Evolutionary conservation across 2,329 filamentous ascomycete species (phyloP).

Genomic region (Alternaria sp.): DNA sequence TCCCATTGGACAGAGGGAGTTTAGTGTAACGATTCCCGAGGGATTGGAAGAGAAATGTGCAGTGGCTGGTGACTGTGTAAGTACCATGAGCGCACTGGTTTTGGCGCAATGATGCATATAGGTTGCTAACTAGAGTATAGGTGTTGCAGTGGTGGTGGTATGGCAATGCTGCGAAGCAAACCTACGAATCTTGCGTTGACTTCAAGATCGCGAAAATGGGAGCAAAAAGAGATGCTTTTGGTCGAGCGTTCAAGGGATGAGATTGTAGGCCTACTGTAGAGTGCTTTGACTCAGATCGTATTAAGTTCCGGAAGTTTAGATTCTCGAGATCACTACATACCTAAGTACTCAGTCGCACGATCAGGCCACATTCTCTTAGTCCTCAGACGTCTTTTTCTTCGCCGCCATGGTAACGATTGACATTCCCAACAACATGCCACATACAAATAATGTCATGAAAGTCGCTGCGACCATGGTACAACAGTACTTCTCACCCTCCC

Average conservation of each 20-base stretch:
- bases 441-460: slow-evolving; percentile 27
- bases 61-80: slow-evolving; percentile 56
- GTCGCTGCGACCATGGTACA: slow-evolving; percentile 36
- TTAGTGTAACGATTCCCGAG: slow-evolving; percentile 62
- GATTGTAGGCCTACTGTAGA: not conserved
- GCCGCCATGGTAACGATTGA: slow-evolving; percentile 14
- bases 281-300: not conserved
- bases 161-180: slow-evolving; percentile 63
- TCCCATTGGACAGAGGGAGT: slow-evolving; percentile 56
- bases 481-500: slow-evolving; percentile 31
- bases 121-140: slow-evolving; percentile 4
- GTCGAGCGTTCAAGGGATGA: slow-evolving; percentile 11
- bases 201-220: slow-evolving; percentile 53
- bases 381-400: not conserved
- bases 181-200: slow-evolving; percentile 69
- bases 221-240: not conserved
- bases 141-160: slow-evolving; percentile 71
- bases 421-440: slow-evolving; percentile 31
- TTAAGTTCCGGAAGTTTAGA: not conserved
- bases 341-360: not conserved
- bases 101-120: not conserved
- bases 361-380: not conserved
- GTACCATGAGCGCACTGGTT: not conserved
- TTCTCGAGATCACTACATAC: not conserved
- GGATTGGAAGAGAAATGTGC: slow-evolving; percentile 56